Conservation (phyloP, 2,329 filamentous ascomycete genomes). For the Aspergillus fijiensis region DNA sequence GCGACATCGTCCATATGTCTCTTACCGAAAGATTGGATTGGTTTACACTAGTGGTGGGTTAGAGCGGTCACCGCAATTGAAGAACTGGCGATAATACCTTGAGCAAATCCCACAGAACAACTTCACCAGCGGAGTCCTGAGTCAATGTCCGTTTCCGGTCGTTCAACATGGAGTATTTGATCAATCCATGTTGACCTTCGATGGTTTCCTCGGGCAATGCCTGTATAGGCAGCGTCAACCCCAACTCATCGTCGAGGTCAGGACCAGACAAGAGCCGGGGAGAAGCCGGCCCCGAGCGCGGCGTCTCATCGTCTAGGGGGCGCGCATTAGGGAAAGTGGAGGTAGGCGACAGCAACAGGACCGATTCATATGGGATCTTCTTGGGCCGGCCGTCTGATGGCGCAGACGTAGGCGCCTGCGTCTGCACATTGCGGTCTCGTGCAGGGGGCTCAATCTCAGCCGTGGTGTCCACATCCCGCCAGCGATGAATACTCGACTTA, state of each 20-base stretch:
- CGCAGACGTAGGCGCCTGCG: constrained; percentile 13
- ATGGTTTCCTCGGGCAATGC: constrained; percentile 75
- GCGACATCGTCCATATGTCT: constrained; percentile 90
- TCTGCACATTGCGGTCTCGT: constrained; percentile 37
- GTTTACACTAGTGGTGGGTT: constrained; percentile 64
- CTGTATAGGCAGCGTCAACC: constrained; percentile 62
- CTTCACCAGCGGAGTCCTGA: constrained; percentile 90
- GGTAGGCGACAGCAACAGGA: constrained; percentile 81
- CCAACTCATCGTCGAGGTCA: constrained; percentile 51
- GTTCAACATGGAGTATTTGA: constrained; percentile 90
- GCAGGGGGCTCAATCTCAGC: constrained; percentile 60
- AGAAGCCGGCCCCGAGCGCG: constrained; percentile 49
- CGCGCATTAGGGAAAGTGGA: constrained; percentile 67
- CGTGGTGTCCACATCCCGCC: constrained; percentile 80
- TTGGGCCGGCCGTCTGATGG: constrained; percentile 19
- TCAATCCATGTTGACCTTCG: constrained; percentile 89
- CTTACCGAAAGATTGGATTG: constrained; percentile 90
- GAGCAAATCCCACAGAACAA: constrained; percentile 90
- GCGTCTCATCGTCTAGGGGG: constrained; percentile 57
- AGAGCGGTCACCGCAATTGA: constrained; percentile 12
- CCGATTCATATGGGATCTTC: constrained; percentile 72
- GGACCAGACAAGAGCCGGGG: constrained; percentile 59
- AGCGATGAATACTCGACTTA: constrained; percentile 88
- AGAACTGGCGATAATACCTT: constrained; percentile 52
- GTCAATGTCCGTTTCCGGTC: constrained; percentile 87